Evolutionary conservation across 495 filamentous ascomycete species (phyloP), one percentile per base, ranked within the genome.

Genomic region (Endocarpon pusillum): DNA sequence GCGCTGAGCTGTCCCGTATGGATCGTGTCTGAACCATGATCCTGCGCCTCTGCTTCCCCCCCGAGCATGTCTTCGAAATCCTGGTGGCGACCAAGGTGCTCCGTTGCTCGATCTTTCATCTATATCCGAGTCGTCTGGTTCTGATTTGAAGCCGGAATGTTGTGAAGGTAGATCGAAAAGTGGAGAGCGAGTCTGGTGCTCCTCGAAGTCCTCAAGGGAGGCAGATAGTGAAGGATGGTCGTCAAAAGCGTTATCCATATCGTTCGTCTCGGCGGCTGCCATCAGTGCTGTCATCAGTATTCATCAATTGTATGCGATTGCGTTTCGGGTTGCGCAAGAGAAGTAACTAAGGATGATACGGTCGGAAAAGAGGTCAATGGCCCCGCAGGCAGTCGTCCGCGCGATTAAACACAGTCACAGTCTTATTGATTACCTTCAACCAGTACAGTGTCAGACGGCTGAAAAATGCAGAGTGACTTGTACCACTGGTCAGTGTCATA

Each of bases 171-270:
- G 57, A 25, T 61, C 62, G 45, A 73, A 70, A 45, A 66, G 32
- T 8, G 66, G 71, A 16, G 67, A 66, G 25, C 59, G 55, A 44
- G 59, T 64, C 32, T 62, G 61, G 38, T 55, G 60, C 48, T 57
- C 62, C 46, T 77, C 77, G 65, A 82, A 83, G 59, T 86, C 79
- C 48, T 76, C 71, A 44, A 84, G 64, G 34, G 78, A 81, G 28
- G 66, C 76, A 58, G 75, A 69, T 56, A 85, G 47, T 35, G 71
- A 76, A 21, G 71, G 68, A 57, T 76, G 74, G 51, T 71, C 69
- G 48, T 81, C 75, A 55, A 71, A 73, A 28, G 60, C 44, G 38
- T 59, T 56, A 23, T 64, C 65, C 40, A 62, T 49, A 43, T 61
- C 55, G 39, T 59, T 58, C 52, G 61, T 48, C 55, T 62, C 61